Evolutionary conservation across 2,329 filamentous ascomycete genomes (phyloP), one percentile per base, ranked within the genome.

Genomic region (Phoma sp.): DNA sequence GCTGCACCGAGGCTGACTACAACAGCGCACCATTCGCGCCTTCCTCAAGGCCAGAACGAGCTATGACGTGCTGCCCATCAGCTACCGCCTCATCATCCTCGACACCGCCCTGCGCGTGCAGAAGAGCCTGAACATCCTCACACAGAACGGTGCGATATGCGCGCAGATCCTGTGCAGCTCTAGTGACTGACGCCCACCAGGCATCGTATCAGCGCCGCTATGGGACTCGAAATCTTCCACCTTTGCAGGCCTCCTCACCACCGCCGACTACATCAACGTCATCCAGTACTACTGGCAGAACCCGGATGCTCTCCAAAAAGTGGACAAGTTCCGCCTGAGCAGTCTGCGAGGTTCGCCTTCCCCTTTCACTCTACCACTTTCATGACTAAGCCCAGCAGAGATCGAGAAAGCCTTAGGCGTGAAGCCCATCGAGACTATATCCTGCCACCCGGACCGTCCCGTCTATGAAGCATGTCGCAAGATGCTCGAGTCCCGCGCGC

Each of bases 231-330:
- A 90, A 63, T 91, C 88, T 4, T 96, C 93, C 24, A 92, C 90
- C 32, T 99, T 98, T 76, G 95, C 94, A 36, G 95, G 95, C 35
- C 85, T 99, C 43, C 83, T 99, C 63, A 99, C 95, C 25, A 95
- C 92, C 60, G 96, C 92, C 58, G 95, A 99, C 78, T 99, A 95
- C 76, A 96, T 99, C 79, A 99, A 99, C 72, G 89, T 99, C 53
- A 96, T 99, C 36, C 94, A 98, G 75, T 99, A 99, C 78, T 98
- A 99, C 81, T 97, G 92, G 82, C 93, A 98, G 77, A 96, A 95
- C 67, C 95, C 94, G 2, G 91, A 96, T 64, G 90, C 93, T 55
- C 85, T 98, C 58, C 87, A 88, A 63, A 88, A 94, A 72, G 90
- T 99, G 67, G 95, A 98, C 64, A 91, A 96, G 75, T 97, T 99